Base-by-base conservation (phyloP, 78 protist genomes). In the Guillardia theta region DNA sequence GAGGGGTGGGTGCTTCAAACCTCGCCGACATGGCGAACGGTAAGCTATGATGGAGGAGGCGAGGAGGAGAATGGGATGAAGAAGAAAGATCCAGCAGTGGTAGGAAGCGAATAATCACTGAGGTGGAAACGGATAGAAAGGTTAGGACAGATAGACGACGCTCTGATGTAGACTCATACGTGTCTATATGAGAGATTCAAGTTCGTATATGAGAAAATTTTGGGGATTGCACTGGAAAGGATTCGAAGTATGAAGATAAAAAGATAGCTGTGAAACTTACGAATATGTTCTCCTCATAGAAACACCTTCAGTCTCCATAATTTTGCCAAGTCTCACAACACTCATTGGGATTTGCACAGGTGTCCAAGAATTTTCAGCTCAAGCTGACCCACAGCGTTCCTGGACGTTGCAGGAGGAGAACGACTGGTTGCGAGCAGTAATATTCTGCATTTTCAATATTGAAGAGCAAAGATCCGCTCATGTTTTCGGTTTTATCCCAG, bases 371-470 rank as follows among this genome's bases (percentile, higher is more conserved):
- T 15, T 50, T 50, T 50, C 10, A 19, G 58, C 58, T 50, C 15
- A 10, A 50, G 58, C 58, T 10, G 15, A 50, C 15, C 15, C 58
- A 50, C 15, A 50, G 58, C 15, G 58, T 50, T 15, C 58, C 58
- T 50, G 30, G 30, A 50, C n/a, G n/a, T n/a, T 77, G 4, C 88
- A 77, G 45, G 88, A 77, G 19, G 88, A 77, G 45, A 77, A 77
- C 41, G 88, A 77, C 88, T 77, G 88, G 88, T 33, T 77, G 45
- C 37, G 88, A 33, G 88, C 88, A 8, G 88, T 50, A 50, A 50
- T 10, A 10, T 50, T 50, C 30, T 15, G 15, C 58, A 50, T 19
- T 50, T 50, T 50, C 10, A 64, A 30, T 64, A 5, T 24, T 64
- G 78, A 12, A 53, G 33, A 21, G 33, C 62, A 12, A 18, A 18